phyloP scores from a whole-genome alignment of 106 monocot species.

The Triglochin maritima region DNA sequence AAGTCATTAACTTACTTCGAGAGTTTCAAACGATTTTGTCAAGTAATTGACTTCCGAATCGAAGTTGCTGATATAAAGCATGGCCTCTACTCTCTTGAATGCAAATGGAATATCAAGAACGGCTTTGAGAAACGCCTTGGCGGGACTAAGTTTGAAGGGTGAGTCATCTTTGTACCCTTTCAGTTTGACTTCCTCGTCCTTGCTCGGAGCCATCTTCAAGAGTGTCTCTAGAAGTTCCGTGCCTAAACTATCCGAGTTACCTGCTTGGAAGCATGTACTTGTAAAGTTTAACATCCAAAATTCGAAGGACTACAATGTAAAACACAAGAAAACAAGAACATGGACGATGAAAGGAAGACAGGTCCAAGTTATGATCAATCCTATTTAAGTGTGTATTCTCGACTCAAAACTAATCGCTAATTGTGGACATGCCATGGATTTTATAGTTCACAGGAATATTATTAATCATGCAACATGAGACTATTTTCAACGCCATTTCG shows the following conservation, averaged over 20 bases:
- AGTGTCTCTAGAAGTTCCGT: slow-evolving; percentile 33
- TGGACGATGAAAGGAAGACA: not conserved
- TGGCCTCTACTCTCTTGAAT: slow-evolving; percentile 40
- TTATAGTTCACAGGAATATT: no score
- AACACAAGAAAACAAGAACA: not conserved
- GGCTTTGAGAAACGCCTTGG: slow-evolving; percentile 36
- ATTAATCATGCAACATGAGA: no score
- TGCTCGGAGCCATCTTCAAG: slow-evolving; percentile 34
- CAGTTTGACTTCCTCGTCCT: slow-evolving; percentile 33
- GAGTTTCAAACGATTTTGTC: slow-evolving; percentile 25
- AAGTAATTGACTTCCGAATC: slow-evolving; percentile 28
- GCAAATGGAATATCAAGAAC: slow-evolving; percentile 42
- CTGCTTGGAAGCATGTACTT: slow-evolving; percentile 8
- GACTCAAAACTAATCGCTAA: no score
- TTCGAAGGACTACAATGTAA: no score
- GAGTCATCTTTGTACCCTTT: slow-evolving; percentile 28
- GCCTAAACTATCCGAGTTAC: slow-evolving; percentile 27
- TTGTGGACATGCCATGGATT: no score
- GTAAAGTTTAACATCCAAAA: not conserved
- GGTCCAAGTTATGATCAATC: no score
- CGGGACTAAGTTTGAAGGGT: slow-evolving; percentile 23
- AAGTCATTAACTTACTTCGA: slow-evolving; percentile 12
- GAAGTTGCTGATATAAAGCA: slow-evolving; percentile 36
- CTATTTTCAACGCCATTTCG: no score
- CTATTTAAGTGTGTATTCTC: no score